Conservation (phyloP, 345 rosid genomes). For the Hevea brasiliensis region DNA sequence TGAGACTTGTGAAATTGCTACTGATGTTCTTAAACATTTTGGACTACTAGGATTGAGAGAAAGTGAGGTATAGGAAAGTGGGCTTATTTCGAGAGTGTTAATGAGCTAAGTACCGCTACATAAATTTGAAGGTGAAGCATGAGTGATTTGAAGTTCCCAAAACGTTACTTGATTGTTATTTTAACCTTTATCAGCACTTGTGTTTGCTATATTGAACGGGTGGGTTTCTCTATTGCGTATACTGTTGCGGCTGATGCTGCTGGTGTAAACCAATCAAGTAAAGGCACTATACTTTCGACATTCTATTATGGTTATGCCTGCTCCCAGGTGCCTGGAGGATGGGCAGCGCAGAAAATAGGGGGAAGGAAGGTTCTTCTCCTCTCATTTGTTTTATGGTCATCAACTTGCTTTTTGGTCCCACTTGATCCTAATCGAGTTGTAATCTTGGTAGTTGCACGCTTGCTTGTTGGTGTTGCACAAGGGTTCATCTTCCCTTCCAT, state of each 20-base stretch:
- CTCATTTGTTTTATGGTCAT: slow-evolving; percentile 88
- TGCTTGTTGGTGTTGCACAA: slow-evolving; percentile 97
- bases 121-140: slow-evolving; percentile 38
- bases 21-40: not conserved
- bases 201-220: slow-evolving; percentile 93
- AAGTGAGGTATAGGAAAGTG: not conserved
- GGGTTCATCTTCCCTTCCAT: slow-evolving; percentile 97
- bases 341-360: slow-evolving; percentile 94
- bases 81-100: not conserved
- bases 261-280: slow-evolving; percentile 83
- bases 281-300: slow-evolving; percentile 82
- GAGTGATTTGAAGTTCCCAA: slow-evolving; percentile 62
- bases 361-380: slow-evolving; percentile 86
- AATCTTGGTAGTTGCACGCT: slow-evolving; percentile 67
- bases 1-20: not conserved
- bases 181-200: slow-evolving; percentile 82
- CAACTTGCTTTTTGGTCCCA: slow-evolving; percentile 79
- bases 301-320: slow-evolving; percentile 92
- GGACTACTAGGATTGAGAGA: not conserved
- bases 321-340: slow-evolving; percentile 97
- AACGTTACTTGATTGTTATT: slow-evolving; percentile 74
- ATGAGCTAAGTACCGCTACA: not conserved
- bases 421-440: slow-evolving; percentile 73
- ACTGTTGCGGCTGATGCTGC: slow-evolving; percentile 90
- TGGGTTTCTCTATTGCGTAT: slow-evolving; percentile 94